A percentile compares a stretch with the other conserved stretches of the same genome.
Conservation (phyloP, 2,329 filamentous ascomycete genomes). For the Endoconidiophora laricicola region DNA sequence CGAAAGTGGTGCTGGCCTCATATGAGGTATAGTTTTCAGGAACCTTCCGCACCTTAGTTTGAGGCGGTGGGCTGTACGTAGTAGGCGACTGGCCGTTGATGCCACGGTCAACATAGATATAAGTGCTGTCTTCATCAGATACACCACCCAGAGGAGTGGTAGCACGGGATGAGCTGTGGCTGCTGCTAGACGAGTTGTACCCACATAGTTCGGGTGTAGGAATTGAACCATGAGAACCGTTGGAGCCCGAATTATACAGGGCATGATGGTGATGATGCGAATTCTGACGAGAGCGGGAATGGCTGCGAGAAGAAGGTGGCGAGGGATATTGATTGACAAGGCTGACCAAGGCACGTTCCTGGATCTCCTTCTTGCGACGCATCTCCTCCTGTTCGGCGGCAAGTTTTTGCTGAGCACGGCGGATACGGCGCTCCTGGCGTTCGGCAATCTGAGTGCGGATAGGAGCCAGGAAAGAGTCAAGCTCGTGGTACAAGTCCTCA, state of each 20-base stretch:
- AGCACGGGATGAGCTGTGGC: conserved; percentile 30
- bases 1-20: conserved; percentile 34
- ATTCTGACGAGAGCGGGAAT: conserved; percentile 22
- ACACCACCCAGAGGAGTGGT: conserved; percentile 35
- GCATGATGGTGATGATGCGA: conserved; percentile 23
- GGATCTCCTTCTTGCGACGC: neutral
- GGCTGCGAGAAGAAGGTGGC: conserved; percentile 29
- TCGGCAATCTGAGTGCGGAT: conserved; percentile 48
- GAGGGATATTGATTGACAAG: conserved; percentile 19
- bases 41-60: conserved; percentile 17
- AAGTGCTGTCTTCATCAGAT: conserved; percentile 24
- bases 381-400: conserved; percentile 23
- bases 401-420: conserved; percentile 30
- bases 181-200: conserved; percentile 32
- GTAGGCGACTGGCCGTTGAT: conserved; percentile 35
- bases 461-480: conserved; percentile 77
- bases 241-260: conserved; percentile 24
- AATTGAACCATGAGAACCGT: conserved; percentile 25
- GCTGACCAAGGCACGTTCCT: neutral
- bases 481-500: conserved; percentile 70
- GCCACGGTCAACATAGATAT: conserved; percentile 18
- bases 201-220: conserved; percentile 28
- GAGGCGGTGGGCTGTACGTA: conserved; percentile 23
- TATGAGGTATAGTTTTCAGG: conserved; percentile 30
- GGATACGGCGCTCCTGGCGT: conserved; percentile 33